Evolutionary conservation across 495 filamentous ascomycete genomes (phyloP).

Genomic region (Cercophora sp.): DNA sequence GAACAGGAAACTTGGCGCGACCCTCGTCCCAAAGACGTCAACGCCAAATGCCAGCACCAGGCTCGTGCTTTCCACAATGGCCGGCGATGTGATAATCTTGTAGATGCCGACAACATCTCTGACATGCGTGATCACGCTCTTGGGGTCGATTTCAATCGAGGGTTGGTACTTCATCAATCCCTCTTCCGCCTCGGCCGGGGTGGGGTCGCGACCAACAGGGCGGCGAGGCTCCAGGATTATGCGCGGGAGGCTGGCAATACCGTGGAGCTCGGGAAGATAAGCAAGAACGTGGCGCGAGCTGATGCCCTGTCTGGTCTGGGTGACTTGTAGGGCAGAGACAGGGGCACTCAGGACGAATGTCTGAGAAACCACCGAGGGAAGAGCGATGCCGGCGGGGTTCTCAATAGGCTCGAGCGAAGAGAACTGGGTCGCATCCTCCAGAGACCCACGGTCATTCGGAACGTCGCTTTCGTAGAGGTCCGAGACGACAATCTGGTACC

Average conservation of each 20-base stretch:
- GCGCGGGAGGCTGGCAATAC: conserved; percentile 76
- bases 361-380: conserved; percentile 73
- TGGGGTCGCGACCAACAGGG: conserved; percentile 80
- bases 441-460: conserved; percentile 79
- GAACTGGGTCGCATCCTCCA: conserved; percentile 64
- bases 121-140: conserved; percentile 75
- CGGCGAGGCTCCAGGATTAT: conserved; percentile 79
- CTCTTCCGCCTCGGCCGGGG: conserved; percentile 72
- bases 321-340: conserved; percentile 75
- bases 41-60: conserved; percentile 84
- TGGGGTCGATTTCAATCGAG: conserved; percentile 77
- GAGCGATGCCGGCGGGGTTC: conserved; percentile 33
- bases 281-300: conserved; percentile 79
- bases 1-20: conserved; percentile 80
- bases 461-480: conserved; percentile 85
- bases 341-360: conserved; percentile 72
- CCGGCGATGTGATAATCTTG: conserved; percentile 66
- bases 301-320: conserved; percentile 90
- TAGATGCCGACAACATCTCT: conserved; percentile 75
- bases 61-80: conserved; percentile 87
- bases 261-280: conserved; percentile 62
- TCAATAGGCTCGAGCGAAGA: conserved; percentile 63
- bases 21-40: conserved; percentile 82
- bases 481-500: conserved; percentile 80
- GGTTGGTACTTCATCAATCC: conserved; percentile 75